These are phyloP conservation scores for Shiraia sp. DNA, from an alignment of 2,329 filamentous ascomycete genomes.

Conservation along the genomic window DNA sequence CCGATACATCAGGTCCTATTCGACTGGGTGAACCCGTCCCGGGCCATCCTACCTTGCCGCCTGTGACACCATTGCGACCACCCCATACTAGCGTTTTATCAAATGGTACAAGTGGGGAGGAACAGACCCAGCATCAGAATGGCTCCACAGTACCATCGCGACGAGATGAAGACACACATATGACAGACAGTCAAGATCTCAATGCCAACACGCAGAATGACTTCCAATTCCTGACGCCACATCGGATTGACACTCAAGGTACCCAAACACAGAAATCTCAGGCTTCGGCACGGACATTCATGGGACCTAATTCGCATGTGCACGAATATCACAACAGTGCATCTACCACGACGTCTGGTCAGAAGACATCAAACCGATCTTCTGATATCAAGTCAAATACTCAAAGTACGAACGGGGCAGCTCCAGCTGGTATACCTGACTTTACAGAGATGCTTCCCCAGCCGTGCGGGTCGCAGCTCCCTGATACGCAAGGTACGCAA, in stretches of 20 bases:
- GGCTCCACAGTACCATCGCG: constrained; percentile 47
- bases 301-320: constrained; percentile 61
- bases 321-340: constrained; percentile 79
- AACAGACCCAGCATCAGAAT: constrained; percentile 42
- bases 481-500: constrained; percentile 64
- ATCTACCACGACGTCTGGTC: constrained; percentile 82
- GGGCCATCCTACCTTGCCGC: constrained; percentile 49
- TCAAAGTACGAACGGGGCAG: constrained; percentile 70
- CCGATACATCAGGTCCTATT: constrained; percentile 51
- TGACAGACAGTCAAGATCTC: constrained; percentile 49
- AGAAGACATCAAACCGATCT: constrained; percentile 76
- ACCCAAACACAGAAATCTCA: constrained; percentile 63
- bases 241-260: constrained; percentile 42
- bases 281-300: constrained; percentile 63
- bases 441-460: constrained; percentile 56
- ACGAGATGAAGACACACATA: constrained; percentile 49
- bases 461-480: constrained; percentile 61
- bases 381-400: constrained; percentile 73
- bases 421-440: constrained; percentile 57
- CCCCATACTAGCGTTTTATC: constrained; percentile 58
- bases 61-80: constrained; percentile 46
- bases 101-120: constrained; percentile 57
- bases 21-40: constrained; percentile 67
- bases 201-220: constrained; percentile 37
- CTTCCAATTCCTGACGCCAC: constrained; percentile 38